Evolutionary conservation across 73 alveolate species (phyloP), one percentile per base, ranked within the genome.

Genomic region (Breviolum minutum): DNA sequence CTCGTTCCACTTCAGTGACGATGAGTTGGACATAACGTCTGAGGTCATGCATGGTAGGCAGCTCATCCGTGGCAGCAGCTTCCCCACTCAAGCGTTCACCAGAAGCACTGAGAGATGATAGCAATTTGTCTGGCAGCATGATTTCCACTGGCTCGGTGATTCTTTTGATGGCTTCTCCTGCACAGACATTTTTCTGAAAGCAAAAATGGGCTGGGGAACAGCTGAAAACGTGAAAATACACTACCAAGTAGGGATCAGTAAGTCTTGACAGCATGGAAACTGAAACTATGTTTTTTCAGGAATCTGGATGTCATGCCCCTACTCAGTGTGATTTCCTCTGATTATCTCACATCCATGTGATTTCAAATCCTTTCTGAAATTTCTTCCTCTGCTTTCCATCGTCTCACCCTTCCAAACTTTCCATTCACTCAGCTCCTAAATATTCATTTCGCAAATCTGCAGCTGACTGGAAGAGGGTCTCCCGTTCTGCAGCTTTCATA

Each of bases 81-180:
- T 73, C 85, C 11, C 97, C 97, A 63, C 73, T 76, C 63, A 90
- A 17, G 63, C 97, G 97, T 63, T 90, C 97, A 70, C 97, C 97
- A 9, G 88, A 71, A 71, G 97, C 97, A n/a, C 97, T 90, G 61
- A 90, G 97, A 32, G 91, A 73, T 54, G 90, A 92, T 14, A 92
- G 90, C 91, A 92, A n/a, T 80, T 76, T 92, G 70, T 92, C 98
- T 17, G 98, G 98, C 76, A 92, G 90, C 98, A 92, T 92, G 68
- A 92, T 92, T 84, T 92, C 98, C 64, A 92, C 87, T 13, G 98
- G 98, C 73, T 92, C 98, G 9, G 98, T 74, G 63, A 92, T 81
- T 63, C 98, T 80, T 40, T 81, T 80, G 89, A 92, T 92, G 32
- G 98, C 86, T 81, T 92, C 98, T 30, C 98, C 98, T 77, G 7